Percentiles rank a stretch among this genome's conserved stretches.
These are phyloP conservation scores for Hypoxylon sp. DNA, from an alignment of 2,329 filamentous ascomycete genomes.

Conservation along the genomic window DNA sequence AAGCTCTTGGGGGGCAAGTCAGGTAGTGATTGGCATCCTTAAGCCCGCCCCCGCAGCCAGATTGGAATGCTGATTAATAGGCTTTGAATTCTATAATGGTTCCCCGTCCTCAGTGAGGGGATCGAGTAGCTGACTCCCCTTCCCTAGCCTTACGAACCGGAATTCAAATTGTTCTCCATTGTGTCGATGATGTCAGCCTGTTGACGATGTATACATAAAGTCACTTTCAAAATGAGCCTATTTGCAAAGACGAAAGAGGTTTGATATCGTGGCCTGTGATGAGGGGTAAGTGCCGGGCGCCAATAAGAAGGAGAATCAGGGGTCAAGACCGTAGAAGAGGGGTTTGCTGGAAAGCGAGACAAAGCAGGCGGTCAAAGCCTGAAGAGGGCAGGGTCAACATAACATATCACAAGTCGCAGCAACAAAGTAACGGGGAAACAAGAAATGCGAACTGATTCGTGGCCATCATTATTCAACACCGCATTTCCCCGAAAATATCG, in stretches of 20 bases:
- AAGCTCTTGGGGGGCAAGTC: background rate
- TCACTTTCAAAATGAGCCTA: background rate
- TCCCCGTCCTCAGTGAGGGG: no score
- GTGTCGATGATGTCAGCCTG: background rate
- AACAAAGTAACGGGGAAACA: constrained; percentile 2
- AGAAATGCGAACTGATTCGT: background rate
- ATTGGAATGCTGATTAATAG: background rate
- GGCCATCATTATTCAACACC: background rate
- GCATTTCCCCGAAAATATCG: background rate
- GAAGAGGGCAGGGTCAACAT: constrained; percentile 15
- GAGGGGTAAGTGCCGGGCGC: constrained; percentile 10
- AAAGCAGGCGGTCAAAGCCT: constrained; percentile 5
- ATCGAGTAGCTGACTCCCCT: background rate
- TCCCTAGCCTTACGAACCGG: background rate
- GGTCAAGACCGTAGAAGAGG: constrained; percentile 10
- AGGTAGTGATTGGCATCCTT: background rate
- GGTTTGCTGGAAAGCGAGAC: constrained; percentile 15
- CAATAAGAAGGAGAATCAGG: constrained; percentile 15
- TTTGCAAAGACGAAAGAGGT: background rate
- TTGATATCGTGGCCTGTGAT: background rate
- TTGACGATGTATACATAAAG: background rate
- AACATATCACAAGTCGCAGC: constrained; percentile 9
- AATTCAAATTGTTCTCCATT: background rate
- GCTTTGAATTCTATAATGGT: background rate
- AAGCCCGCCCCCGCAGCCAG: background rate